Evolutionary conservation across 2,329 filamentous ascomycete species (phyloP), one percentile per base, ranked within the genome.

Genomic region (Talaromyces marneffei): DNA sequence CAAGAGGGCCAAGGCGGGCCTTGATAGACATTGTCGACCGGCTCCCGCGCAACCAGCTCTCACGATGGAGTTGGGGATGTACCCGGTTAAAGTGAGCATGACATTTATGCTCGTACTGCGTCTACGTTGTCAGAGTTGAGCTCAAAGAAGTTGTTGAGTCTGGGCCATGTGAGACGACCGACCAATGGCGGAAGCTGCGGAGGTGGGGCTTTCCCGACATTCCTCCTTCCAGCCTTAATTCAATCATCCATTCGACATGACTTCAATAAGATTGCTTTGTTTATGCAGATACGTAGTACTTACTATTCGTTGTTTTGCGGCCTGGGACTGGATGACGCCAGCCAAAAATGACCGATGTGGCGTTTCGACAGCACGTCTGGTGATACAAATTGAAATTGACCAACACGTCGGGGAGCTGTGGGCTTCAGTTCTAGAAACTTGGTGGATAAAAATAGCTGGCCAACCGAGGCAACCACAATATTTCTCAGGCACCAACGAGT

Each of bases 31-130:
- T 23, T 25, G 33, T 20, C 18, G 40, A 57, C 57, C 35, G 20
- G 54, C n/a, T 23, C 60, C 40, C 31, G 39, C 37, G 12, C 18
- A 50, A 27, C 53, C 20, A 53, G 25, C 56, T 59, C 55, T 56
- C 46, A 31, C 39, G 3, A 52, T 9, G 12, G 50, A 55, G 55
- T 48, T 20, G 23, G 56, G 44, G 27, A 56, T 25, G 33, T 27
- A 40, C 4, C 39, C 55, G 46, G 40, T 31, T 54, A 59, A 39
- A 25, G 37, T 48, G 33, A 40, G 48, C 60, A 62, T 59, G 48
- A 40, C 48, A 62, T 57, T 23, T n/a, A 33, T 23, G 31, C 27
- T 25, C 9, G n/a, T 29, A 16, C n/a, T n/a, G 46, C 46, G 16
- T 31, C 10, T 52, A 6, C 35, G 29, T 35, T 20, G 48, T 52